Base-by-base conservation (phyloP, 441 rosid genomes). In the Breynia disticha region DNA sequence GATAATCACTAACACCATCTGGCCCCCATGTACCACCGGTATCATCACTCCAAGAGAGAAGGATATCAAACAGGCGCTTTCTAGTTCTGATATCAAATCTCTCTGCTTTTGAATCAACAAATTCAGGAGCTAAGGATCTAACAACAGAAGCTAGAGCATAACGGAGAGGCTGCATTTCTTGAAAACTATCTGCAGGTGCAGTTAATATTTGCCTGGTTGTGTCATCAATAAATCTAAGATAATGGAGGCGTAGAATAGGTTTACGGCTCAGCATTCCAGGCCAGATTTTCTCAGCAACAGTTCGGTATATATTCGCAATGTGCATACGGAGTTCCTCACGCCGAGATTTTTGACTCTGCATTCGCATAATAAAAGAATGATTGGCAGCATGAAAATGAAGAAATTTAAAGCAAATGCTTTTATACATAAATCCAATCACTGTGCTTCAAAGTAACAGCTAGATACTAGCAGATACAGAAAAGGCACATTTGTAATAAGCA, bases 91-190 rank as follows among this genome's bases (percentile, higher is more conserved):
- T 78, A 64, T 94, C 99, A 67, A 94, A 94, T 67, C 72, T 86
- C 72, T 94, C 99, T 61, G 97, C 82, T 55, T 75, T 90, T 46
- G 97, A 82, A 56, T 94, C 88, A 21, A 94, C 97, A 75, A 90
- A 85, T 81, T 90, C 97, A 54, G 99, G 97, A 61, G 99, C 97
- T 35, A 94, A 81, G 57, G 85, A 86, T 72, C 90, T 82, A 62
- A 94, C 57, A 70, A 87, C 95, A 59, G 87, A 84, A 52, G 98
- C 97, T 66, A 95, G 95, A 48, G 95, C 85, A 71, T 79, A 95
- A 53, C 97, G 97, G 46, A 90, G 87, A 67, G 91, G 88, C 63
- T 87, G 99, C 70, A 81, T 79, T 72, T 95, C 99, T 56, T 86
- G 95, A 65, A 95, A 87, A 80, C 73, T 84, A 77, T 95, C 97